Base-by-base conservation (phyloP, 1,284 basidiomycete species). In the Irpex lacteus region DNA sequence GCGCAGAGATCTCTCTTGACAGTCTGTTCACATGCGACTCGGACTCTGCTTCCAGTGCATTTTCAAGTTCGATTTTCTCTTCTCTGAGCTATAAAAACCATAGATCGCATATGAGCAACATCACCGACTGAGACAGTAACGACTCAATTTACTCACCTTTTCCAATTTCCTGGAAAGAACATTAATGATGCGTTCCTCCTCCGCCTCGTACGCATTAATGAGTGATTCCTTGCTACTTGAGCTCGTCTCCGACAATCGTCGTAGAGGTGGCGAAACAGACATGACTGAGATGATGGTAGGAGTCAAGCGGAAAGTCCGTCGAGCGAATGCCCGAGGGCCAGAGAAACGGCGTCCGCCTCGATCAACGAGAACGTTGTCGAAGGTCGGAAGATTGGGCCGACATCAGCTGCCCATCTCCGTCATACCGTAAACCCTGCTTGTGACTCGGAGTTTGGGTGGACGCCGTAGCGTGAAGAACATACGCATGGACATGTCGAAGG, bases 151-250 rank as follows among this genome's bases (percentile, higher is more conserved):
- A 63, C 84, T 63, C 62, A 90, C 92, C 86, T 89, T 83, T 77
- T 93, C 91, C 63, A 92, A 79, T 72, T 91, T 93, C 67, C 89
- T 81, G 49, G 88, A 92, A 64, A 92, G 78, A 8, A 90, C 81
- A 69, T 93, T 93, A 66, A 92, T 90, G 64, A 94, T 91, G 53
- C 91, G 85, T 73, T 94, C 92, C 74, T 94, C 92, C 76, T 94
- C 92, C 4, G 91, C 92, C 70, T 94, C 91, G 73, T 92, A 93
- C 13, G 89, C 89, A 75, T 93, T 92, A 71, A 94, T 92, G 71
- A 94, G 81, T 61, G 85, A 87, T 72, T 93, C 91, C 55, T 83
- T 82, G 63, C 78, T 82, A 67, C 78, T 80, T 21, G 85, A 78
- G 71, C 80, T 85, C n/a, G 82, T 76, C 3, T 78, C 79, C 7